A percentile compares a stretch with the other conserved stretches of the same genome.
These are phyloP conservation scores for Exutisphaerella laricina DNA, from an alignment of 2,329 filamentous ascomycete genomes.

Conservation along the genomic window DNA sequence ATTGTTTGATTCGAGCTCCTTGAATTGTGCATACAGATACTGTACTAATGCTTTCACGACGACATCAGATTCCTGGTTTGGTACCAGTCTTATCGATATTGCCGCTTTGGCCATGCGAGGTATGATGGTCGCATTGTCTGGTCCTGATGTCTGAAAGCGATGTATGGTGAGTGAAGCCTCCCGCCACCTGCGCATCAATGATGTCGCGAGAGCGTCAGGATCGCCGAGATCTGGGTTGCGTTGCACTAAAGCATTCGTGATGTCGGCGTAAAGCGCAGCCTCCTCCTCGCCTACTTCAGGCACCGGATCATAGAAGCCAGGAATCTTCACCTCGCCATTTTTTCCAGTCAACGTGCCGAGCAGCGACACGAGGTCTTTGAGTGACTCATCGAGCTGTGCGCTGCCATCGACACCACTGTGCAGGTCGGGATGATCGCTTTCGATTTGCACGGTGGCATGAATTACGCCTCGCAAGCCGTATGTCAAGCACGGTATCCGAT, in stretches of 20 bases:
- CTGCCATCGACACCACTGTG: conserved; percentile 98
- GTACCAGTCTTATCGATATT: conserved; percentile 85
- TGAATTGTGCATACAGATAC: conserved; percentile 68
- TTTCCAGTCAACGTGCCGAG: conserved; percentile 75
- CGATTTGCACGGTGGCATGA: conserved; percentile 83
- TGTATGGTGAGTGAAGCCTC: conserved; percentile 94
- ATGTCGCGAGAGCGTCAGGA: conserved; percentile 68
- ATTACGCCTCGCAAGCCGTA: conserved; percentile 92
- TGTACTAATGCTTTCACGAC: conserved; percentile 62
- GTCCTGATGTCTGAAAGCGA: conserved; percentile 84
- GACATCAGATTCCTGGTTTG: conserved; percentile 80
- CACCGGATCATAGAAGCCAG: conserved; percentile 82
- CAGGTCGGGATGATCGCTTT: conserved; percentile 79
- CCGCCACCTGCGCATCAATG: conserved; percentile 89
- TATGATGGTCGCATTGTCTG: conserved; percentile 81
- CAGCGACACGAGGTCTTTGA: conserved; percentile 83
- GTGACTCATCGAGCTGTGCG: conserved; percentile 78
- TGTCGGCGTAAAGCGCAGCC: conserved; percentile 75
- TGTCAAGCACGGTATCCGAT: conserved; percentile 89
- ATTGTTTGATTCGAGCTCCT: conserved; percentile 71
- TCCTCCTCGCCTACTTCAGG: conserved; percentile 69
- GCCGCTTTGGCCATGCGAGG: conserved; percentile 83
- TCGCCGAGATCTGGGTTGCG: conserved; percentile 61
- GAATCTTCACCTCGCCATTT: conserved; percentile 75
- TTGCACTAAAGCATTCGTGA: conserved; percentile 68